Percentiles rank a stretch among this genome's conserved stretches.
These are phyloP conservation scores for Aethionema arabicum DNA, from an alignment of 345 rosid species.

Conservation along the genomic window DNA sequence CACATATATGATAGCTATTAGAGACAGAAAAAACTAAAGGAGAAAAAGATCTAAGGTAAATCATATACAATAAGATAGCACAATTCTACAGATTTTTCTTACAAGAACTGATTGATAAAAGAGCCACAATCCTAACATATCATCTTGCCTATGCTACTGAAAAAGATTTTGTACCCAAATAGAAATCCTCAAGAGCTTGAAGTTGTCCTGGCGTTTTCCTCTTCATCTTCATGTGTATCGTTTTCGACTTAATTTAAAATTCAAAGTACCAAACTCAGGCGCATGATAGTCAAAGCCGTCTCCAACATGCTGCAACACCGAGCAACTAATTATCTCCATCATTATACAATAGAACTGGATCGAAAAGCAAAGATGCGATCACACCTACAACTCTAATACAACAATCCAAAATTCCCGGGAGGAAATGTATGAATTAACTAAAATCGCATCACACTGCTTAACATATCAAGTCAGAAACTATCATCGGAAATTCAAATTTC, in stretches of 20 bases:
- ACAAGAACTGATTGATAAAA: neutral
- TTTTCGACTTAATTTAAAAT: neutral
- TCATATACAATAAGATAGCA: neutral
- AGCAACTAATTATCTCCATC: constrained; percentile 7
- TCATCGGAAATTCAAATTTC: neutral
- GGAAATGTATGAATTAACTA: neutral
- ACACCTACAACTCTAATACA: constrained; percentile 13
- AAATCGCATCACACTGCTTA: neutral
- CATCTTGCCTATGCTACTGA: neutral
- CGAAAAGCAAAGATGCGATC: constrained; percentile 6
- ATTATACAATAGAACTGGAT: neutral
- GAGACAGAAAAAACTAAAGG: neutral
- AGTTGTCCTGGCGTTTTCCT: constrained; percentile 72
- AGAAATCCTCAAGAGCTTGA: constrained; percentile 65
- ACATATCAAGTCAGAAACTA: constrained; percentile 1
- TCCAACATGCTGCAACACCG: constrained; percentile 35
- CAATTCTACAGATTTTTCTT: constrained; percentile 1
- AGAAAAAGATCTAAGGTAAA: constrained; percentile 5
- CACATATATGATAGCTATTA: constrained; percentile 10
- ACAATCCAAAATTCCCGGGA: constrained; percentile 1
- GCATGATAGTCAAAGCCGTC: constrained; percentile 23
- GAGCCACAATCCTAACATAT: neutral
- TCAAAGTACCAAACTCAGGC: neutral
- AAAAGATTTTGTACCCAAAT: constrained; percentile 44
- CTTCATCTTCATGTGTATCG: constrained; percentile 45